Base-by-base conservation (phyloP, 2,329 filamentous ascomycete genomes). In the Pseudogymnoascus sp. region DNA sequence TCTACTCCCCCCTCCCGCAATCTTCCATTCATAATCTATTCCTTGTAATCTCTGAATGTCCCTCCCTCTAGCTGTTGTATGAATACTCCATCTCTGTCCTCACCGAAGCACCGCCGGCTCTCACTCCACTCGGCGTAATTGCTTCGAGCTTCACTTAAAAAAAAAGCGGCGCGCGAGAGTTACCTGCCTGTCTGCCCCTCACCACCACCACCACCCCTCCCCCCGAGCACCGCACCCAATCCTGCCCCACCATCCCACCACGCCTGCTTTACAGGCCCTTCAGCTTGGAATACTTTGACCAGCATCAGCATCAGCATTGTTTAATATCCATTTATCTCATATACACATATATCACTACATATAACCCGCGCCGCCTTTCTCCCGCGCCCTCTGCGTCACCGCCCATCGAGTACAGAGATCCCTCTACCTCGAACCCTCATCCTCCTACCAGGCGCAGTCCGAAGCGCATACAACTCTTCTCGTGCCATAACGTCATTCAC, bases 241-340 rank as follows among this genome's bases (percentile, higher is more conserved):
- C 43, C 43, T 54, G 43, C 43, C 43, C 43, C 43, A 54, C 43
- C 43, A 54, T 54, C 43, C 43, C 43, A 18, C 43, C 43, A 54
- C 43, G 43, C 43, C 43, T 54, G 43, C 43, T 54, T 54, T 54
- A 33, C 43, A 30, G 43, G 22, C 43, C 43, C 43, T 50, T 50
- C 43, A 50, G 43, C 22, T 50, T 50, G 43, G 43, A 50, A 50
- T 30, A 50, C n/a, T 3, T 30, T 18, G 25, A 33, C 28, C 47
- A 18, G 47, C 47, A 54, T 54, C 47, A 33, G n/a, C 28, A 54
- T 54, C 47, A 54, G 47, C 47, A 54, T 54, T 54, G 47, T 54
- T 54, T 54, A 54, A 54, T 54, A 54, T 54, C 47, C 47, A 54
- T 54, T 54, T 54, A 54, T 54, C 47, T 54, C 47, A 18, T 54